These are phyloP conservation scores for Aspergillus unguis DNA, from an alignment of 2,329 filamentous ascomycete species.

Conservation along the genomic window DNA sequence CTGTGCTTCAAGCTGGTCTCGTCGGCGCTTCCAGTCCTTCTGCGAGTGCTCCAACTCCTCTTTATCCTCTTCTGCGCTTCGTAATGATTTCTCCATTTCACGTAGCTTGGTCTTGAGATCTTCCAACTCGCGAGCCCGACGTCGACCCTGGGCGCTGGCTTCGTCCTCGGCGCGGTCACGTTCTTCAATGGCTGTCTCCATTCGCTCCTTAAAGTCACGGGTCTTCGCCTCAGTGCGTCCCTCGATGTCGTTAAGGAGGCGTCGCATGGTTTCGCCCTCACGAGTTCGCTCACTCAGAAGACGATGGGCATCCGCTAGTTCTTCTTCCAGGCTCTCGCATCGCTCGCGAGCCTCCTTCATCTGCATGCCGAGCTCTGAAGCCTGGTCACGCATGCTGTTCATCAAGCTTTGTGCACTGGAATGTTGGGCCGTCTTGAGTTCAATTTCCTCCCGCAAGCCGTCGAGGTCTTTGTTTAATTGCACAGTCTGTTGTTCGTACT, in stretches of 20 bases:
- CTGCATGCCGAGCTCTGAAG: conserved; percentile 80
- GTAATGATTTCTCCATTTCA: conserved; percentile 75
- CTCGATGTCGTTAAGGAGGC: conserved; percentile 82
- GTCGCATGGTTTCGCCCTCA: conserved; percentile 91
- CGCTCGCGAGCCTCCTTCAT: conserved; percentile 83
- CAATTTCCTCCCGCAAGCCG: conserved; percentile 70
- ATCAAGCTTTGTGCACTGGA: conserved; percentile 79
- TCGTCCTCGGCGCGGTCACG: conserved; percentile 91
- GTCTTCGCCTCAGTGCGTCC: conserved; percentile 75
- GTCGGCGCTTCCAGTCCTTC: conserved; percentile 68
- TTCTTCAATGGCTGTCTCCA: conserved; percentile 91
- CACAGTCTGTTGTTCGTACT: conserved; percentile 70
- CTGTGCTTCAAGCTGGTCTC: conserved; percentile 71
- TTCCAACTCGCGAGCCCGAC: conserved; percentile 77
- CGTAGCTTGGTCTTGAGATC: conserved; percentile 75
- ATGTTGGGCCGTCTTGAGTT: conserved; percentile 82
- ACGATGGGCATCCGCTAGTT: conserved; percentile 81
- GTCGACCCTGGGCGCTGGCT: conserved; percentile 70
- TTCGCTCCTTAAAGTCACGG: conserved; percentile 80
- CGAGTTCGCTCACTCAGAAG: conserved; percentile 82
- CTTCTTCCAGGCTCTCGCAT: conserved; percentile 85
- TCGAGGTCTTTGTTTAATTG: conserved; percentile 67
- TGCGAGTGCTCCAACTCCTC: conserved; percentile 73
- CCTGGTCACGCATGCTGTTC: conserved; percentile 90
- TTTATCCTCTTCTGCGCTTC: conserved; percentile 67